phyloP scores from a whole-genome alignment of 495 filamentous ascomycete genomes.

The Talaromyces liani region DNA sequence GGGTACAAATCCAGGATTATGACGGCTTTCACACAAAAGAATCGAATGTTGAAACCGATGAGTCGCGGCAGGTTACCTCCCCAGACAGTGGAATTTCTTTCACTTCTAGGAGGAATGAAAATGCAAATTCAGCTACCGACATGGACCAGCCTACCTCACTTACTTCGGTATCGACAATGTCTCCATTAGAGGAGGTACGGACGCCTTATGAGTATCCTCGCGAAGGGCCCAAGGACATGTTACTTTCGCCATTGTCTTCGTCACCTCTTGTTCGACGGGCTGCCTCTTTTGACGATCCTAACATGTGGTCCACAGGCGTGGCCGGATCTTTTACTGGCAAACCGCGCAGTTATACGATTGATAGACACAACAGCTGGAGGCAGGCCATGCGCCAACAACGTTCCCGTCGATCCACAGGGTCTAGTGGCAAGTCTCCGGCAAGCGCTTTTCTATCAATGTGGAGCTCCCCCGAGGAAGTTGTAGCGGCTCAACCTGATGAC shows the following conservation, averaged over 20 bases:
- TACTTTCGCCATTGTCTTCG: conserved; percentile 47
- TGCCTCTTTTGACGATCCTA: conserved; percentile 41
- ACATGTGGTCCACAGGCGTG: conserved; percentile 36
- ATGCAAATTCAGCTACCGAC: conserved; percentile 14
- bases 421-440: conserved; percentile 46
- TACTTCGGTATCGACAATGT: conserved; percentile 52
- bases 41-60: not conserved
- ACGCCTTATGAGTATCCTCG: conserved; percentile 32
- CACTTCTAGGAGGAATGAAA: not conserved
- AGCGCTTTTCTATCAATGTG: conserved; percentile 55
- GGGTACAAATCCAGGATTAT: conserved; percentile 31
- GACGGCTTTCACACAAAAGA: conserved; percentile 13
- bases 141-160: conserved; percentile 48
- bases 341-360: conserved; percentile 30
- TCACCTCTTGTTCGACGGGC: conserved; percentile 36
- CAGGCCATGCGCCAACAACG: conserved; percentile 29
- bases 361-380: conserved; percentile 32
- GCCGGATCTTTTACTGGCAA: conserved; percentile 38
- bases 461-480: conserved; percentile 34
- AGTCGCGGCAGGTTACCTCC: not conserved
- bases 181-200: conserved; percentile 44
- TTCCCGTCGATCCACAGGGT: conserved; percentile 39
- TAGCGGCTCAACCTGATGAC: conserved; percentile 47
- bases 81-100: not conserved
- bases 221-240: conserved; percentile 35